Conservation (phyloP, 768 basidiomycete species). For the Termitomyces sp. region DNA sequence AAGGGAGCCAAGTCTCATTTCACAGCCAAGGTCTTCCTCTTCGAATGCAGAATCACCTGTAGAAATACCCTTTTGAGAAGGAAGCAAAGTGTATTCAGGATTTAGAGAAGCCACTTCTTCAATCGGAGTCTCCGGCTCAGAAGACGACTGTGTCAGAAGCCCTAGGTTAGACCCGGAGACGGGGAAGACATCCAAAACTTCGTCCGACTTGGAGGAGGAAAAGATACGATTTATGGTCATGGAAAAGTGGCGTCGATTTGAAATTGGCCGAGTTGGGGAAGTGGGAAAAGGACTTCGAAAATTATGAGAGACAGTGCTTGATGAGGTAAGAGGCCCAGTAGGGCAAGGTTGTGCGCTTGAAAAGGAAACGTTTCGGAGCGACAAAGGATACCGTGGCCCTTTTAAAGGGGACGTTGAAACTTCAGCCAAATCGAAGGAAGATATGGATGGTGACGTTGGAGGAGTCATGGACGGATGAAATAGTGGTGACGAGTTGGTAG, state of each 20-base stretch:
- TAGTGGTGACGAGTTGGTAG: slow-evolving; percentile 33
- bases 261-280: slow-evolving; percentile 24
- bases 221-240: slow-evolving; percentile 34
- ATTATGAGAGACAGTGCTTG: slow-evolving; percentile 8
- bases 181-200: slow-evolving; percentile 11
- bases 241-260: slow-evolving; percentile 32
- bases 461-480: slow-evolving; percentile 24
- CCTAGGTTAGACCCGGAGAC: slow-evolving; percentile 21
- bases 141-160: slow-evolving; percentile 16
- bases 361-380: slow-evolving; percentile 1
- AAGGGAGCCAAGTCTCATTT: slow-evolving; percentile 68
- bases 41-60: slow-evolving; percentile 3
- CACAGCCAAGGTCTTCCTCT: slow-evolving; percentile 41
- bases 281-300: slow-evolving; percentile 28
- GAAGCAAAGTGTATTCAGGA: neutral
- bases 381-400: slow-evolving; percentile 10
- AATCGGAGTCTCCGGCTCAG: slow-evolving; percentile 14
- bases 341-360: slow-evolving; percentile 1
- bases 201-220: slow-evolving; percentile 23
- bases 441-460: slow-evolving; percentile 21
- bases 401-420: slow-evolving; percentile 16
- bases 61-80: neutral
- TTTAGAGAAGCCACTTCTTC: slow-evolving; percentile 7
- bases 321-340: slow-evolving; percentile 10
- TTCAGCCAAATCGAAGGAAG: slow-evolving; percentile 24